These are phyloP conservation scores for Solanum ahanhuiri DNA, from an alignment of 257 asterid species.

Conservation along the genomic window DNA sequence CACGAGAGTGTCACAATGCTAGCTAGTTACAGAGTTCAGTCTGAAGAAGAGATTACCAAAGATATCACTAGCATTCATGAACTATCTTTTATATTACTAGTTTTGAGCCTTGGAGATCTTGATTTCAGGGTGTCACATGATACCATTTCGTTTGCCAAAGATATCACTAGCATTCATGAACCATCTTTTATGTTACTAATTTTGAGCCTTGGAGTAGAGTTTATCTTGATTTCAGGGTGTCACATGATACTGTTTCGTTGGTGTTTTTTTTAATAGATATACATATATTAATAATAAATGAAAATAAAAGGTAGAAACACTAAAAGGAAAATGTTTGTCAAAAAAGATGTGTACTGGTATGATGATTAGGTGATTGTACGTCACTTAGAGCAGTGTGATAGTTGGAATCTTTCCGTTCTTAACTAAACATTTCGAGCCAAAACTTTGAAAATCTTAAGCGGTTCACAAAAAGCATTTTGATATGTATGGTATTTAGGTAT, in stretches of 20 bases:
- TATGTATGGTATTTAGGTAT: not conserved
- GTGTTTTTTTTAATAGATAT: too few species aligned
- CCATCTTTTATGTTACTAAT: too few species aligned
- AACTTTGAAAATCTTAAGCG: not conserved
- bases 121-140: too few species aligned
- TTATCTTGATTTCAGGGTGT: too few species aligned
- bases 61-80: not conserved
- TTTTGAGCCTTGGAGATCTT: not conserved
- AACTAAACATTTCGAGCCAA: not conserved
- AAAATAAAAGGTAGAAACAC: not conserved
- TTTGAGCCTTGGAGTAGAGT: not conserved
- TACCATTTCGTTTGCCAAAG: too few species aligned
- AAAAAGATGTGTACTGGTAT: not conserved
- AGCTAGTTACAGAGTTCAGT: not conserved
- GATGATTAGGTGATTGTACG: not conserved
- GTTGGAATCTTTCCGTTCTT: not conserved
- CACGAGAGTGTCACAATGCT: not conserved
- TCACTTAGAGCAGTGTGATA: not conserved
- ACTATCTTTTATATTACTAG: not conserved
- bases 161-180: too few species aligned
- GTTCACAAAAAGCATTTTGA: not conserved
- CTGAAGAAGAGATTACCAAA: not conserved
- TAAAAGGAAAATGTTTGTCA: too few species aligned
- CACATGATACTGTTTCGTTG: too few species aligned
- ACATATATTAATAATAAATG: too few species aligned